Evolutionary conservation across 305 asterid species (phyloP).

Genomic region (Plantago coronopus): DNA sequence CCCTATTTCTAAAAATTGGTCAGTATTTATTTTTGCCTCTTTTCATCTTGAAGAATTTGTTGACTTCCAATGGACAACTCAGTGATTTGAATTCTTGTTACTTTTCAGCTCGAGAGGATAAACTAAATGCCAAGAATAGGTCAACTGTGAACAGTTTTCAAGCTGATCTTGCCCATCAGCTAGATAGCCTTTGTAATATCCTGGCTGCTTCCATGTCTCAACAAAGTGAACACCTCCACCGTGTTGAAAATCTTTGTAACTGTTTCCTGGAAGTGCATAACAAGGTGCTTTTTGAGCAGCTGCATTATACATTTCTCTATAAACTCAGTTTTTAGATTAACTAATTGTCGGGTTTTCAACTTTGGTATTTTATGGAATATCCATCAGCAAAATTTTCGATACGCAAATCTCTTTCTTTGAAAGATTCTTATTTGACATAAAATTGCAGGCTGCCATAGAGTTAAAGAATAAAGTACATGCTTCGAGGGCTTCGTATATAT

Average conservation of each 20-base stretch:
- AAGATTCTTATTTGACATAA: background rate
- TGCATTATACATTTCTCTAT: background rate
- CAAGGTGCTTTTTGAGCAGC: conserved; percentile 34
- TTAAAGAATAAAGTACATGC: conserved; percentile 44
- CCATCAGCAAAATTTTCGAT: background rate
- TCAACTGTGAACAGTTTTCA: conserved; percentile 52
- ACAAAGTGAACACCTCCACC: conserved; percentile 57
- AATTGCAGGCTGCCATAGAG: conserved; percentile 43
- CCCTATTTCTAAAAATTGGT: conserved; percentile 62
- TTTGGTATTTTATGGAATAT: background rate
- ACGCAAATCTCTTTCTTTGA: background rate
- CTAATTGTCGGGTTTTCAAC: background rate
- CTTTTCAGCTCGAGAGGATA: conserved; percentile 65
- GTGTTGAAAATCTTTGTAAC: conserved; percentile 54
- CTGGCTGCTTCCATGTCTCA: conserved; percentile 45
- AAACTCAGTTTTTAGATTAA: conserved; percentile 1
- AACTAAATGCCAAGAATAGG: conserved; percentile 55
- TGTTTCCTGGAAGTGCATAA: conserved; percentile 51
- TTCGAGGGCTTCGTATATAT: conserved; percentile 47
- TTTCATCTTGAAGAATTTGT: background rate
- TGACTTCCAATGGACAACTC: conserved; percentile 1
- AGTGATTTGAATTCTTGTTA: conserved; percentile 16
- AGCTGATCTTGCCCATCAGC: conserved; percentile 54
- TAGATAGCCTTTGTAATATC: conserved; percentile 44
- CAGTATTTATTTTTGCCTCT: conserved; percentile 13